Conservation (phyloP, 257 asterid species). For the Solanum chaucha region DNA sequence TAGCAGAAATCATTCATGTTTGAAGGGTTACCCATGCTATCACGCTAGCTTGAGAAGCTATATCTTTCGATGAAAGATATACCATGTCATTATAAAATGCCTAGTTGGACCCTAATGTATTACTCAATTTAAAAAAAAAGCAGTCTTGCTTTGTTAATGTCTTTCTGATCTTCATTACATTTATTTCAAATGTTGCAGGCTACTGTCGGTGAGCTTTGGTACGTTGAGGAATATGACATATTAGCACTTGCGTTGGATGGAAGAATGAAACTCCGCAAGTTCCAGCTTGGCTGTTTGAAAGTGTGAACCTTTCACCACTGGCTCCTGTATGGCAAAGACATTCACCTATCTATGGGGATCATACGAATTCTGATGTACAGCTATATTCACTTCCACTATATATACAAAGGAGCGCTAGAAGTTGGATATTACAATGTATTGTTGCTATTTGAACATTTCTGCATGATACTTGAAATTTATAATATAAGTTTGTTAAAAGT, state of each 20-base stretch:
- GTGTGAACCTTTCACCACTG: constrained; percentile 1
- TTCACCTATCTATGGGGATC: not conserved
- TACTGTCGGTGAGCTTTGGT: constrained; percentile 73
- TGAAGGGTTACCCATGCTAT: not conserved
- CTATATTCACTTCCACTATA: not conserved
- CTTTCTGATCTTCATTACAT: not conserved
- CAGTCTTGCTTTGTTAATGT: not conserved
- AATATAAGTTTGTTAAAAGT: not conserved
- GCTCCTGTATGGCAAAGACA: not conserved
- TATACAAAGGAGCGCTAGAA: not conserved
- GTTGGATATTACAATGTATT: not conserved
- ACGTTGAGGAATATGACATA: constrained; percentile 80
- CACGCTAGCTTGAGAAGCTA: not conserved
- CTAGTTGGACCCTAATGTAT: not conserved
- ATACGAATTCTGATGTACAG: not conserved
- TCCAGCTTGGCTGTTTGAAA: constrained; percentile 40
- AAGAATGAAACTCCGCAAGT: constrained; percentile 50
- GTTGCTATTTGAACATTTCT: not conserved
- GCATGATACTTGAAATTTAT: not conserved
- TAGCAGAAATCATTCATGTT: not conserved
- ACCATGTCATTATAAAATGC: not conserved
- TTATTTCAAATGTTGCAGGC: constrained; percentile 37
- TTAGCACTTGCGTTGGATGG: constrained; percentile 87
- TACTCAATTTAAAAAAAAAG: not conserved
- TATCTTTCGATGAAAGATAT: not conserved